Evolutionary conservation across 345 rosid species (phyloP), one percentile per base, ranked within the genome.

Genomic region (Leavenworthia alabamica): DNA sequence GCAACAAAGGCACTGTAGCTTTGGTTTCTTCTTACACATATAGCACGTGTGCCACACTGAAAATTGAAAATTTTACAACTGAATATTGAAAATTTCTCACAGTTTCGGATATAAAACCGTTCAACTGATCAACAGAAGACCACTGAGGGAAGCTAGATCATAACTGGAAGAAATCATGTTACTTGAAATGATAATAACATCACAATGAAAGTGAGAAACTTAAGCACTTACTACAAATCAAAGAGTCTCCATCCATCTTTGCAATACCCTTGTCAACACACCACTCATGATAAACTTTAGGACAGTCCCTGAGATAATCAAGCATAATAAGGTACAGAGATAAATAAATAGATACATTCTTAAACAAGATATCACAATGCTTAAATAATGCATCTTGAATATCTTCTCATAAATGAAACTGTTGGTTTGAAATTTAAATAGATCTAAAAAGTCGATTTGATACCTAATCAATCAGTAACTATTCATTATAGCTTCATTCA

Each of bases 11-110:
- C 75, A 56, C 5, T 8, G 57, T 8, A 56, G 65, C 54, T 56
- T 71, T 13, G 75, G 59, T 41, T 7, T 37, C 65, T 48, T 71
- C 31, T 3, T n/a, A 71, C 75, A 71, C 60, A 71, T 6, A 53
- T 71, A 63, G 70, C 75, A 71, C 2, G 2, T 56, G 75, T 71
- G 75, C 70, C 75, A 63, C 53, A 13, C 75, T 71, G 75, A 63
- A 62, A 47, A 48, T 44, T 31, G 42, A 56, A 56, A 24, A 20
- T 0, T 45, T 37, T 7, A 69, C 19, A 35, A n/a, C n/a, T n/a
- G n/a, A n/a, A n/a, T n/a, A n/a, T n/a, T n/a, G n/a, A n/a, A n/a
- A 62, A 13, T 12, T 15, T 62, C 28, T 62, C 48, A 12, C 28
- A 16, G 7, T 48, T 36, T 20, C 48, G 32, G 48, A 26, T 22